Percentiles rank a stretch among this genome's conserved stretches.
Evolutionary conservation across 768 basidiomycete genomes (phyloP).

Genomic region (Mycena belliarum): DNA sequence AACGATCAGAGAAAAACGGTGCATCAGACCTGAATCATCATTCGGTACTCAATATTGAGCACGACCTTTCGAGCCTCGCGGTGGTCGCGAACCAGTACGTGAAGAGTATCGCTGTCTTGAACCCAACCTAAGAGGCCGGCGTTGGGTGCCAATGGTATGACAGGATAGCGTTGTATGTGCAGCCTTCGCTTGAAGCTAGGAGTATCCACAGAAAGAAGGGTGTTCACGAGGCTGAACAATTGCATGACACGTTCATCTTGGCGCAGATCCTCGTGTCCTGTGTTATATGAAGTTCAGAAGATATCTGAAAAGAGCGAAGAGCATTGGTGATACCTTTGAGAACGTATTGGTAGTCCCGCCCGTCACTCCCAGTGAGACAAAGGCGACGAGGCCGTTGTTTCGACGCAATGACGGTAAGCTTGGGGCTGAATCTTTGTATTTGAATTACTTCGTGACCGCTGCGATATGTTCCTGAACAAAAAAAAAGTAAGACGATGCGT

Average conservation of each 20-base stretch:
- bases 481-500: not conserved
- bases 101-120: constrained; percentile 91
- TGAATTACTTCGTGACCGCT: constrained; percentile 80
- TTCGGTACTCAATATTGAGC: constrained; percentile 96
- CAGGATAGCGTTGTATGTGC: constrained; percentile 89
- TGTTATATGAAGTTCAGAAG: not conserved
- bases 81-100: constrained; percentile 94
- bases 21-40: constrained; percentile 93
- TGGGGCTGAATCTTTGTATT: constrained; percentile 84
- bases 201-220: constrained; percentile 87
- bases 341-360: constrained; percentile 86
- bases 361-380: constrained; percentile 86
- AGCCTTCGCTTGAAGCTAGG: constrained; percentile 95
- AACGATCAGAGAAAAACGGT: not conserved
- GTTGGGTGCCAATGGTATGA: constrained; percentile 94
- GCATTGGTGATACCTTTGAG: constrained; percentile 73
- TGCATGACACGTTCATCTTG: constrained; percentile 99
- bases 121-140: constrained; percentile 96
- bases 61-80: constrained; percentile 95
- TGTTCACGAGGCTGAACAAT: constrained; percentile 95
- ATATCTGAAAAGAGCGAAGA: not conserved
- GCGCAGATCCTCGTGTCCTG: constrained; percentile 97
- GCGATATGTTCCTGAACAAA: constrained; percentile 78
- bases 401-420: constrained; percentile 90
- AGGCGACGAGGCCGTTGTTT: constrained; percentile 95